Evolutionary conservation across 441 rosid genomes (phyloP).

Genomic region (Syzygium syzygioides): DNA sequence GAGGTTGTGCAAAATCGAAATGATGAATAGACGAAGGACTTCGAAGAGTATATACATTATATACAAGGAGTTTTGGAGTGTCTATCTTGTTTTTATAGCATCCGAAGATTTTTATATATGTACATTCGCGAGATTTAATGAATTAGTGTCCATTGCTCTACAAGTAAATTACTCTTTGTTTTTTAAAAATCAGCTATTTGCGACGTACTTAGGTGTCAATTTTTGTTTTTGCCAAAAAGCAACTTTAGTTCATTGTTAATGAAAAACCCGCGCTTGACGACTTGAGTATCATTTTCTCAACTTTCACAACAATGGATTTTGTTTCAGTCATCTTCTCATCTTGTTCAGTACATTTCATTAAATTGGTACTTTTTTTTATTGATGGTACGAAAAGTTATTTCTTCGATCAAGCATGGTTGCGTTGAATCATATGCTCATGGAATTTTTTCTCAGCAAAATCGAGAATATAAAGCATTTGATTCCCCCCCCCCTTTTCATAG

Average conservation of each 20-base stretch:
- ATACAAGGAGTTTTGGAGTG: neutral
- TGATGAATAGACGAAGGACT: neutral
- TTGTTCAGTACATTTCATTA: neutral
- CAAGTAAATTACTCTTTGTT: neutral
- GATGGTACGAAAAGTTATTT: neutral
- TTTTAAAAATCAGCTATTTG: neutral
- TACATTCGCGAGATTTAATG: neutral
- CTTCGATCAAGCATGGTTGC: neutral
- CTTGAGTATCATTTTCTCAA: neutral
- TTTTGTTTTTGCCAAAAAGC: neutral
- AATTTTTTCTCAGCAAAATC: neutral
- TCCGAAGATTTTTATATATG: neutral
- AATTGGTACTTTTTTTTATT: neutral
- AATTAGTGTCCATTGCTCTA: neutral
- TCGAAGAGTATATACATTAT: neutral
- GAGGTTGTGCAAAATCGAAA: neutral
- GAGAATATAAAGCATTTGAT: neutral
- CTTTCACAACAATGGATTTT: neutral
- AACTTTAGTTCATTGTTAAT: neutral
- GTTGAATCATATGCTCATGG: neutral
- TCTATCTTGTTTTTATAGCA: neutral
- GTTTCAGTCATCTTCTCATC: neutral
- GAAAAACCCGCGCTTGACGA: too few relatives aligned
- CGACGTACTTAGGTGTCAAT: neutral
- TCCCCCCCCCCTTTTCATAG: neutral